Conservation (phyloP, 2,329 filamentous ascomycete species). For the Fusarium sp. region DNA sequence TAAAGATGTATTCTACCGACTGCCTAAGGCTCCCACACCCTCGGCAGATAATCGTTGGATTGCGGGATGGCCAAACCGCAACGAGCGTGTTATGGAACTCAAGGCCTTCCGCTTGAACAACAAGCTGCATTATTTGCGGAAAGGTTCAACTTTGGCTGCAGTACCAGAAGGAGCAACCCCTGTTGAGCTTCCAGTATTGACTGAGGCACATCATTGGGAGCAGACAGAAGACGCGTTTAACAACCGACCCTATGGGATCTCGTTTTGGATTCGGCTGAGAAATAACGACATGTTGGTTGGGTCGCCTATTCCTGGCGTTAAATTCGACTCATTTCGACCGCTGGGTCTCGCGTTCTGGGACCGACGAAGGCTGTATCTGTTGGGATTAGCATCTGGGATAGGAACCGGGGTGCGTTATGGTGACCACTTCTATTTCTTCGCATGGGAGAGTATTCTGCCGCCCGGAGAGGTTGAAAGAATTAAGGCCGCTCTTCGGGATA, state of each 20-base stretch:
- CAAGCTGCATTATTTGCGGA: neutral
- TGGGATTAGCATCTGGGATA: neutral
- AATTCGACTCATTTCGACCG: neutral
- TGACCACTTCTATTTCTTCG: neutral
- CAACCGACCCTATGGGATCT: neutral
- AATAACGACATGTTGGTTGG: neutral
- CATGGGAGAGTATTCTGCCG: neutral
- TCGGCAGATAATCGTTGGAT: neutral
- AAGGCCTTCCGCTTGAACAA: neutral
- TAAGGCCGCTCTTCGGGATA: neutral
- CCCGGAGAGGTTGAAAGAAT: neutral
- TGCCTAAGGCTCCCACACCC: neutral
- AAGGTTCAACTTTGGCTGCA: neutral
- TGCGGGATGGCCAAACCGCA: neutral
- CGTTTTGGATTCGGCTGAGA: neutral
- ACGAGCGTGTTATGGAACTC: neutral
- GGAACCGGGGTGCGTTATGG: neutral
- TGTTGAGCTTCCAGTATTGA: neutral
- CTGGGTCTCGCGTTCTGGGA: slow-evolving; percentile 1
- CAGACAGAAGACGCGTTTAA: neutral
- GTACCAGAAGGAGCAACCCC: slow-evolving; percentile 6
- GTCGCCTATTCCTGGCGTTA: neutral
- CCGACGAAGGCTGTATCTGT: neutral
- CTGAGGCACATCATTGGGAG: neutral
- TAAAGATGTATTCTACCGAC: neutral